Evolutionary conservation across 495 filamentous ascomycete genomes (phyloP), one percentile per base, ranked within the genome.

Genomic region (Aspergillus olivimuriae): DNA sequence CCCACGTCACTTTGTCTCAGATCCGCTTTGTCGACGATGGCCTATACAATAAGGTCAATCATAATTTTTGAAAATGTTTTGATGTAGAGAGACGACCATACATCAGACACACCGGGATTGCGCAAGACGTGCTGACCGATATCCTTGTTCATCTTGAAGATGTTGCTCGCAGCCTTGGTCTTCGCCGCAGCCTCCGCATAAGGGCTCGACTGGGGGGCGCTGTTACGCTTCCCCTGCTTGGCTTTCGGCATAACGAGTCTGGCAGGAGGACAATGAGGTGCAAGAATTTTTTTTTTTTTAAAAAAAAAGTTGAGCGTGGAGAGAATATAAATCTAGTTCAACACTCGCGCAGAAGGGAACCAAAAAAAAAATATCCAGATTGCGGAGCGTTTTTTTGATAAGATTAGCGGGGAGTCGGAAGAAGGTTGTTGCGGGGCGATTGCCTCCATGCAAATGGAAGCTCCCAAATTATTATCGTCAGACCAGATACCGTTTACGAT

Each of bases 91-190:
- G 24, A 11, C 6, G 11, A 28, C 11, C 24, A 28, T 28, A 28
- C 83, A 60, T 89, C 81, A 14, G 89, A 87, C 44, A 97, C 87
- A 45, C 88, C 89, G 14, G 90, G 90, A 66, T 97, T 96, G 69
- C 94, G 95, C 53, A 97, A 75, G 42, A 97, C 87, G 64, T 97
- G 91, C 69, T 97, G 91, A 48, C 91, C 86, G 39, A 87, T 72
- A 55, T 86, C 77, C 43, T 79, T 88, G 65, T 89, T 88, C 80
- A 86, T 85, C 50, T 80, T 80, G 76, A 95, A 96, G 65, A 95
- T 84, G 55, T 85, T 88, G 66, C 92, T 84, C 47, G 75, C 80
- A 28, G 73, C 64, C 21, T 74, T 67, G 18, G 67, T 57, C 50
- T 74, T 76, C 33, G 70, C 61, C n/a, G 69, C 60, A 15, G 66